phyloP scores from a whole-genome alignment of 495 filamentous ascomycete species.

The Lichina pygmaea region DNA sequence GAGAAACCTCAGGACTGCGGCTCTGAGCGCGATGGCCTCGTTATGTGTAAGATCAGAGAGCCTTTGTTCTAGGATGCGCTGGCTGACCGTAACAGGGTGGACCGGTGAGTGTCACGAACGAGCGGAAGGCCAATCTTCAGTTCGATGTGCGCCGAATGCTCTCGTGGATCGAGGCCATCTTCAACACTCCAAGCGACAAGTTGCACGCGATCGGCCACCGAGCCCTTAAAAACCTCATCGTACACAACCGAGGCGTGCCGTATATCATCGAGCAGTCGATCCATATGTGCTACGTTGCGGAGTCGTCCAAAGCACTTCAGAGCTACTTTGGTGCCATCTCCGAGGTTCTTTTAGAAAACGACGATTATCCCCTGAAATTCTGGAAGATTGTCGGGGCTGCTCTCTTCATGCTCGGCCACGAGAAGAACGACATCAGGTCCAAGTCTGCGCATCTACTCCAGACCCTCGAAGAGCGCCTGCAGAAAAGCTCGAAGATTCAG shows the following conservation, averaged over 20 bases:
- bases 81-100: slow-evolving; percentile 24
- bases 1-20: slow-evolving; percentile 65
- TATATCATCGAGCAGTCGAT: slow-evolving; percentile 71
- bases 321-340: slow-evolving; percentile 91
- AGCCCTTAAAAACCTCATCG: slow-evolving; percentile 71
- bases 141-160: slow-evolving; percentile 87
- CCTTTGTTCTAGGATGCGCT: not conserved
- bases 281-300: slow-evolving; percentile 57
- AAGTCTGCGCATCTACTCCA: slow-evolving; percentile 70
- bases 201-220: slow-evolving; percentile 76
- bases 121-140: slow-evolving; percentile 53
- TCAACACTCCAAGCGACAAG: slow-evolving; percentile 66
- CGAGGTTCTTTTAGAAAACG: slow-evolving; percentile 54
- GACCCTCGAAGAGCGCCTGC: slow-evolving; percentile 58
- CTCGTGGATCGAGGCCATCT: slow-evolving; percentile 83
- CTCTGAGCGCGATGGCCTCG: slow-evolving; percentile 83
- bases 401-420: slow-evolving; percentile 72
- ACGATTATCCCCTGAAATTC: slow-evolving; percentile 56
- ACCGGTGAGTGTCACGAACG: slow-evolving; percentile 65
- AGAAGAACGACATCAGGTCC: slow-evolving; percentile 62
- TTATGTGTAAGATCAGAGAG: slow-evolving; percentile 36
- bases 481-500: slow-evolving; percentile 68
- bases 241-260: slow-evolving; percentile 66
- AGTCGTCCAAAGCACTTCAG: slow-evolving; percentile 56
- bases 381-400: slow-evolving; percentile 76